phyloP scores from a whole-genome alignment of 805 yeast genomes.

The Metschnikowia bowlesiae region DNA sequence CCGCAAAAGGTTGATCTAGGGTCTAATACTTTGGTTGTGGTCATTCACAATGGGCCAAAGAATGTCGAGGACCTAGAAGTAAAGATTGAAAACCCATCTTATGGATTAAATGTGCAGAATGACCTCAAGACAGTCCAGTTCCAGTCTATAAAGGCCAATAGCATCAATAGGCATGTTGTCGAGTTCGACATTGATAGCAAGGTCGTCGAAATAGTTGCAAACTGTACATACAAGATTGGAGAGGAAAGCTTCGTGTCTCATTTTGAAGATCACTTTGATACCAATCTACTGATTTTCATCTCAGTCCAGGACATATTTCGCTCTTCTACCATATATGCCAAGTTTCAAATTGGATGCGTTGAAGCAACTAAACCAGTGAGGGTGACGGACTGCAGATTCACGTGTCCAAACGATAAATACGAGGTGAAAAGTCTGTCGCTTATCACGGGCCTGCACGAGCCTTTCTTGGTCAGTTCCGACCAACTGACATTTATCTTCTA shows the following conservation, averaged over 20 bases:
- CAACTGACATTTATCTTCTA: constrained; percentile 65
- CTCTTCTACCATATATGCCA: constrained; percentile 51
- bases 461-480: constrained; percentile 57
- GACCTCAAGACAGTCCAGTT: not conserved
- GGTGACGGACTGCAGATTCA: constrained; percentile 41
- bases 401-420: constrained; percentile 25
- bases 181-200: constrained; percentile 27
- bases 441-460: constrained; percentile 17
- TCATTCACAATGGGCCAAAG: constrained; percentile 26
- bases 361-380: constrained; percentile 50
- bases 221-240: constrained; percentile 19
- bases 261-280: constrained; percentile 41
- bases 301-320: constrained; percentile 78
- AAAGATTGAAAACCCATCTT: constrained; percentile 8
- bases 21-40: constrained; percentile 21
- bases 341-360: constrained; percentile 64
- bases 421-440: constrained; percentile 16
- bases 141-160: not conserved
- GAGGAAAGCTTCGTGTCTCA: constrained; percentile 19
- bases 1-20: constrained; percentile 28
- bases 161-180: constrained; percentile 23
- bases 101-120: constrained; percentile 16
- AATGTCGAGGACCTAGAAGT: constrained; percentile 18
- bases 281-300: constrained; percentile 59
- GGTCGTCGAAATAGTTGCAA: constrained; percentile 19